Evolutionary conservation across 768 basidiomycete genomes (phyloP).

Genomic region (Chalciporus piperatus): DNA sequence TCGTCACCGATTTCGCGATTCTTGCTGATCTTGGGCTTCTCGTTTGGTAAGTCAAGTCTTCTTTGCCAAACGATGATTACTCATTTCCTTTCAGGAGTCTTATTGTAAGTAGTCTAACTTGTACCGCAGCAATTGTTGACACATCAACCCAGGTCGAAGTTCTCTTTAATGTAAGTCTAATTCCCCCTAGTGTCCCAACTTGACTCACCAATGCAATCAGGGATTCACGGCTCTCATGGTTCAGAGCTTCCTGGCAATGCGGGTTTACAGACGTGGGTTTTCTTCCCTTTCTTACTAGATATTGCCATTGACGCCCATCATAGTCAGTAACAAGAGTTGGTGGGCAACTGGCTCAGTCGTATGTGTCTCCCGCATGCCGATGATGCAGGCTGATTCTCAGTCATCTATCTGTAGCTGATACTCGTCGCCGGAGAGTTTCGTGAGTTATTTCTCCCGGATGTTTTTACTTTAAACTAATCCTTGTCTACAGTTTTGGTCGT

Average conservation of each 20-base stretch:
- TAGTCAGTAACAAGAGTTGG: slow-evolving; percentile 49
- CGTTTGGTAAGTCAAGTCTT: slow-evolving; percentile 39
- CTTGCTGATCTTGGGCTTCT: slow-evolving; percentile 27
- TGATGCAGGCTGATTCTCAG: not conserved
- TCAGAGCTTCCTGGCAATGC: slow-evolving; percentile 51
- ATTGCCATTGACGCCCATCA: slow-evolving; percentile 11
- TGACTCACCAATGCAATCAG: slow-evolving; percentile 9
- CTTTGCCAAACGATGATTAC: not conserved
- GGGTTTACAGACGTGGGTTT: slow-evolving; percentile 47
- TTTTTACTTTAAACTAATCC: slow-evolving; percentile 1
- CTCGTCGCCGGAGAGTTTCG: slow-evolving; percentile 41
- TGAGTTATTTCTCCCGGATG: slow-evolving; percentile 6
- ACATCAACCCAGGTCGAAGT: slow-evolving; percentile 40
- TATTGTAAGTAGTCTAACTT: slow-evolving; percentile 11
- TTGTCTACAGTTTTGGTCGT: slow-evolving; percentile 27
- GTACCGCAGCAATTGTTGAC: slow-evolving; percentile 4
- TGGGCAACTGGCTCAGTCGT: slow-evolving; percentile 33
- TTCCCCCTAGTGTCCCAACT: not conserved
- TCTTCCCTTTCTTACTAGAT: not conserved
- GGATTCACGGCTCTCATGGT: slow-evolving; percentile 48
- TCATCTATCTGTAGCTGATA: slow-evolving; percentile 8
- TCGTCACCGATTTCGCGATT: slow-evolving; percentile 41
- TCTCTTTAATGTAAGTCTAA: slow-evolving; percentile 41
- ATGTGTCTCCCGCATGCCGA: not conserved
- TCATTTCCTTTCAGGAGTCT: slow-evolving; percentile 20